Evolutionary conservation across 108 stramenopile genomes (phyloP).

Genomic region (Skeletonema potamos): DNA sequence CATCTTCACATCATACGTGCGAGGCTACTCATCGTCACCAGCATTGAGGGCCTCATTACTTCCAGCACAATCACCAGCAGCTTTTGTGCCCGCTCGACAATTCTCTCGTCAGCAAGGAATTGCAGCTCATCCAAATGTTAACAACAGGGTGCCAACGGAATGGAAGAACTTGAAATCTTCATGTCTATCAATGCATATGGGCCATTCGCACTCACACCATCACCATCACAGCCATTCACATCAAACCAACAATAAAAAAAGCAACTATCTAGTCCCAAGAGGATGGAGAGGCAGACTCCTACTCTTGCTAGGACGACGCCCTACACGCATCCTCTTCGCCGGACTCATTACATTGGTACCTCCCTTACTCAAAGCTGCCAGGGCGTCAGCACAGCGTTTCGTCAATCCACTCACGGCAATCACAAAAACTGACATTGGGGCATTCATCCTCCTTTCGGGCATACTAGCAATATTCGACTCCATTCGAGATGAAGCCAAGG

Average conservation of each 20-base stretch:
- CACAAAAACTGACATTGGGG: constrained; percentile 34
- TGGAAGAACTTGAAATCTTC: neutral
- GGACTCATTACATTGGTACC: constrained; percentile 52
- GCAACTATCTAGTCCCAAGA: constrained; percentile 13
- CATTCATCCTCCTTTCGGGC: constrained; percentile 35
- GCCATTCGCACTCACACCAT: constrained; percentile 46
- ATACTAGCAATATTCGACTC: constrained; percentile 35
- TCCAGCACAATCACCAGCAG: neutral
- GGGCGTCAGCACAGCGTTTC: neutral
- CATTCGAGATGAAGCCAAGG: constrained; percentile 42
- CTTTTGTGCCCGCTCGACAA: neutral
- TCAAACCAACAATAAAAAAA: neutral
- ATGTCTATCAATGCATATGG: constrained; percentile 51
- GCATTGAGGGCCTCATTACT: neutral
- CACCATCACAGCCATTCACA: constrained; percentile 33
- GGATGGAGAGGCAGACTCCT: constrained; percentile 32
- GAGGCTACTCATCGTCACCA: neutral
- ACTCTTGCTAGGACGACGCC: constrained; percentile 22
- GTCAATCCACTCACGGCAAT: neutral
- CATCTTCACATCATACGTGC: neutral
- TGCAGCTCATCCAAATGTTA: neutral
- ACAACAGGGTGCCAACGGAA: neutral
- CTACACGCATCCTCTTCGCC: constrained; percentile 57
- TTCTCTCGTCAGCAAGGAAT: neutral
- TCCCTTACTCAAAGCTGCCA: constrained; percentile 22